Percentiles rank a stretch among this genome's conserved stretches.
phyloP scores from a whole-genome alignment of 208 protist species.

The Crithidia brevicula region DNA sequence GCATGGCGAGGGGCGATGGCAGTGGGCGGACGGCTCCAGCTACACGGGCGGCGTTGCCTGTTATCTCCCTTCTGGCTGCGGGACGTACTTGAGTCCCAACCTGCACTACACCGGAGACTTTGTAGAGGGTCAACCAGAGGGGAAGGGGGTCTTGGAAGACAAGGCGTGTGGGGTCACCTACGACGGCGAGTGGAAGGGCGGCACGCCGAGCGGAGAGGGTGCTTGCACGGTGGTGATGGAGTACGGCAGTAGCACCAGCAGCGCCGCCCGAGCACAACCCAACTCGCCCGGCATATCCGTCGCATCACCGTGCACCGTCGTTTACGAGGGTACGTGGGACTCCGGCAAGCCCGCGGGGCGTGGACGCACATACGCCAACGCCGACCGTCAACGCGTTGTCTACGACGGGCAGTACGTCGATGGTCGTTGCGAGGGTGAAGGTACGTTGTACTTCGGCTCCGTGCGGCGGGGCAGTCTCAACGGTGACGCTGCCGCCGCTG shows the following conservation, averaged over 20 bases:
- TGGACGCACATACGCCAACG: slow-evolving; percentile 24
- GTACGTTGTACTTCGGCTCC: slow-evolving; percentile 34
- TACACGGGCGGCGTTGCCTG: slow-evolving; percentile 58
- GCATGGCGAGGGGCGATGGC: slow-evolving; percentile 67
- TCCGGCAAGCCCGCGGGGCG: slow-evolving; percentile 51
- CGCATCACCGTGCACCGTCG: background rate
- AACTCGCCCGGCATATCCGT: no score
- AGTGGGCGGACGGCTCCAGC: slow-evolving; percentile 61
- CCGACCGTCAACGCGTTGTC: slow-evolving; percentile 16
- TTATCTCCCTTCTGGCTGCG: slow-evolving; percentile 59
- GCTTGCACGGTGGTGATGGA: slow-evolving; percentile 19
- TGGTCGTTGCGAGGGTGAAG: slow-evolving; percentile 57
- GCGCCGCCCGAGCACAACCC: no score
- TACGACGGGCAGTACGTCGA: slow-evolving; percentile 76
- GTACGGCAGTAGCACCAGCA: background rate
- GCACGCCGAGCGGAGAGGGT: slow-evolving; percentile 70
- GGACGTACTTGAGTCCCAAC: slow-evolving; percentile 35
- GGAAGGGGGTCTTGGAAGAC: slow-evolving; percentile 48
- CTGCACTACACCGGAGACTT: slow-evolving; percentile 71
- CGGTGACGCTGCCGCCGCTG: background rate
- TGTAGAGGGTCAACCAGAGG: slow-evolving; percentile 46
- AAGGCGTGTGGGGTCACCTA: slow-evolving; percentile 40
- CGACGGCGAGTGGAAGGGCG: slow-evolving; percentile 61
- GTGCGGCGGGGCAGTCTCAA: slow-evolving; percentile 2
- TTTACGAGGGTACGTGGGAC: slow-evolving; percentile 72